Conservation (phyloP, 2,329 filamentous ascomycete genomes). For the Pleurostoma richardsiae region DNA sequence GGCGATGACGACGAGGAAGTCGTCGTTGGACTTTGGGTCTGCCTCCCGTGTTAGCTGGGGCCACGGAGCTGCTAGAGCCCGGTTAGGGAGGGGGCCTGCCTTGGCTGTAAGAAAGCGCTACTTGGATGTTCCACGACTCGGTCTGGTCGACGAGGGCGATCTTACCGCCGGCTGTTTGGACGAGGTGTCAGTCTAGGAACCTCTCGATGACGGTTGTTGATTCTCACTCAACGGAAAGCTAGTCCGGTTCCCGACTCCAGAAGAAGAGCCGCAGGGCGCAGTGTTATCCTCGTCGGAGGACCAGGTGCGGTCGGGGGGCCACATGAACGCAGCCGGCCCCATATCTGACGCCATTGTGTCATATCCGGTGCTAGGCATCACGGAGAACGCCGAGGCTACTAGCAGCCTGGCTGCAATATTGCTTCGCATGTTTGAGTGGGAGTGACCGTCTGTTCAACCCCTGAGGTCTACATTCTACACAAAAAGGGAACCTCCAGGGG, state of each 20-base stretch:
- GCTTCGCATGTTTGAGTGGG: too few species aligned
- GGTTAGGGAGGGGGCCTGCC: neutral
- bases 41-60: neutral
- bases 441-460: too few species aligned
- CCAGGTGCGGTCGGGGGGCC: slow-evolving; percentile 47
- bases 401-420: too few species aligned
- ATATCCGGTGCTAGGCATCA: too few species aligned
- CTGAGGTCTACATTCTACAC: too few species aligned
- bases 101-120: neutral
- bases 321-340: slow-evolving; percentile 51
- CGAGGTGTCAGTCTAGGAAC: neutral
- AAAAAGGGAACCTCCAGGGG: too few species aligned
- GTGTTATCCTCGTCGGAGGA: slow-evolving; percentile 42
- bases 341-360: slow-evolving; percentile 19
- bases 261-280: slow-evolving; percentile 44
- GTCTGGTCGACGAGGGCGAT: neutral
- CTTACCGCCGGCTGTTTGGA: neutral
- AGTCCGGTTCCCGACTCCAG: slow-evolving; percentile 38
- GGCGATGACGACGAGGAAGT: neutral
- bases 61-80: neutral
- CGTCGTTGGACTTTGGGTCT: neutral
- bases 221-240: slow-evolving; percentile 43
- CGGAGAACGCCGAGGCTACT: too few species aligned
- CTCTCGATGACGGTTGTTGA: neutral
- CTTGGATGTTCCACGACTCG: neutral